These are phyloP conservation scores for Teratosphaeria pseudoeucalypti DNA, from an alignment of 2,329 filamentous ascomycete species.

Conservation along the genomic window DNA sequence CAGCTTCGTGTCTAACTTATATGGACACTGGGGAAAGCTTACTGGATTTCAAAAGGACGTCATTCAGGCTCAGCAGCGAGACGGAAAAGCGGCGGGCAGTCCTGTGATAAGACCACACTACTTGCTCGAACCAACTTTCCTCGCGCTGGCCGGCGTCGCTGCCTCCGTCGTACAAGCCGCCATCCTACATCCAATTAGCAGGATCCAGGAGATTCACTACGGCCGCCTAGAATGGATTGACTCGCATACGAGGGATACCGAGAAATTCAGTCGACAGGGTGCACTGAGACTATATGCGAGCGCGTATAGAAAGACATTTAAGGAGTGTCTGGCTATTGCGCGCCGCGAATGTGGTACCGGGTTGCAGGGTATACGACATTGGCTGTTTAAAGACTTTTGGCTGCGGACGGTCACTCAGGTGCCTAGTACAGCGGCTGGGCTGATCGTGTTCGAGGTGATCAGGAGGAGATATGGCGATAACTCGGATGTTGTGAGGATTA, in stretches of 20 bases:
- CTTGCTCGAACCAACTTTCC: slow-evolving; percentile 61
- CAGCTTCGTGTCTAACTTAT: slow-evolving; percentile 59
- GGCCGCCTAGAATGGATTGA: slow-evolving; percentile 63
- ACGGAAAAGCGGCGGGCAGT: slow-evolving; percentile 17
- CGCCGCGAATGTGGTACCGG: slow-evolving; percentile 41
- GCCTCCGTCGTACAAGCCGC: slow-evolving; percentile 60
- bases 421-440: slow-evolving; percentile 63
- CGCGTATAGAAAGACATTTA: slow-evolving; percentile 59
- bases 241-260: slow-evolving; percentile 30
- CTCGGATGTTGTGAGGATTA: slow-evolving; percentile 48
- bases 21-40: slow-evolving; percentile 37
- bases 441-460: slow-evolving; percentile 71
- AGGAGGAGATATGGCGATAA: slow-evolving; percentile 59
- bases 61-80: slow-evolving; percentile 17
- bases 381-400: slow-evolving; percentile 64
- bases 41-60: slow-evolving; percentile 24
- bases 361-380: slow-evolving; percentile 48
- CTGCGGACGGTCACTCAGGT: slow-evolving; percentile 63
- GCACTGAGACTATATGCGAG: slow-evolving; percentile 58
- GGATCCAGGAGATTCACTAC: slow-evolving; percentile 64
- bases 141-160: slow-evolving; percentile 57
- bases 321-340: slow-evolving; percentile 50
- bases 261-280: slow-evolving; percentile 31
- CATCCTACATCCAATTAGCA: slow-evolving; percentile 59
- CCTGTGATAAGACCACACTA: slow-evolving; percentile 62